Base-by-base conservation (phyloP, 352 stramenopile genomes). In the Pythium biforme region DNA sequence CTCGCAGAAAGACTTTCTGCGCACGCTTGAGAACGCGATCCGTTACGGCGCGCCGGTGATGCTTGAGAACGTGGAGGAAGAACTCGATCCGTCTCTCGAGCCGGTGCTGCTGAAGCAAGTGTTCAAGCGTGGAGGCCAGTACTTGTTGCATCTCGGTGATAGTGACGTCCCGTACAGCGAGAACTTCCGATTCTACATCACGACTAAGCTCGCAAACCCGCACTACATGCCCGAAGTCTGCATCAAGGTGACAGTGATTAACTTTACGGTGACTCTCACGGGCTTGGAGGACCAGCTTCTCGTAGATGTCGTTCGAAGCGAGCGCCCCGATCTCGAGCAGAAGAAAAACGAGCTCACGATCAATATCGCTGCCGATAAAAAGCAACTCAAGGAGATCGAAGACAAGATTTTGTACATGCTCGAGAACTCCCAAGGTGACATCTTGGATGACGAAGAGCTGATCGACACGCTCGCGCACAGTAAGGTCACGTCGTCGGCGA, bases 261-360 rank as follows among this genome's bases (percentile, higher is more conserved):
- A 98, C 66, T 98, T 98, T 66, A 98, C 97, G 88, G 97, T 98
- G 74, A 98, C 94, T 11, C 94, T 90, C 4, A 81, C 92, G 12
- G 94, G 94, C 0, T 76, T 98, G 1, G 83, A 97, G 60, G 92
- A 98, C 58, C 91, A 97, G 59, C 68, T 98, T 17, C 73, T 43
- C 37, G 37, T 98, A 0, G 89, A 87, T 3, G 96, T 97, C 40
- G 90, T 97, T n/a, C 86, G 0, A 75, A 97, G 52, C 0, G 93
- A 98, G 51, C 77, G 90, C 19, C 89, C 92, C 0, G 92, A 98
- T 61, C 70, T 98, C 3, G 93, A 97, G 65, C 81, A 96, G 58
- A 86, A 97, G 59, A 97, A 97, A 73, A 97, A 97, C 74, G 83
- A 94, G 40, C 70, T 98, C 26, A 97, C 97, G 43, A 69, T 97